Evolutionary conservation across 2,329 filamentous ascomycete species (phyloP), one percentile per base, ranked within the genome.

Genomic region (Colletotrichum cuscutae): DNA sequence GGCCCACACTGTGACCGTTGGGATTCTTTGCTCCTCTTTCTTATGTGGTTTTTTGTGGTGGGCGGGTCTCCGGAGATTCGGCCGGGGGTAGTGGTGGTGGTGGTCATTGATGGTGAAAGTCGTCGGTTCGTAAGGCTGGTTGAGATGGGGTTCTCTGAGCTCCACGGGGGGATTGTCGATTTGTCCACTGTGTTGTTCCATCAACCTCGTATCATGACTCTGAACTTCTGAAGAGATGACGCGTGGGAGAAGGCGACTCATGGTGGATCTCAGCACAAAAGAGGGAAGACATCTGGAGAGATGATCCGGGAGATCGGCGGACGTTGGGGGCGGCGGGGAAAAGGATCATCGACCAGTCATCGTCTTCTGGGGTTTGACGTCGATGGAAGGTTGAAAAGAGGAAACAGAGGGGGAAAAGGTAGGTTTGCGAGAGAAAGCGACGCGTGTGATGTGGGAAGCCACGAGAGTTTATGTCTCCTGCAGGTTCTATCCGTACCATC

Each of bases 401-500:
- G 26, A 32, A 11, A 53, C 8, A 15, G 24, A 3, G 4, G 15
- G 12, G 15, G 6, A 3, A 35, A 35, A n/a, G n/a, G n/a, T 5
- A 53, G 8, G 42, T 60, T 4, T 53, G 32, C 15, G n/a, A 30
- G 19, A 5, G 4, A 15, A 15, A 19, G 30, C 35, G 32, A 32
- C 5, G 32, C 30, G 19, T 70, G 42, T 46, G 42, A 60, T 35
- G 61, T 58, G 68, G 68, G 68, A 65, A 15, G 24, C 42, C 12
- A n/a, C 30, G 28, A 53, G 54, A 59, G 61, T 70, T 70, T 66
- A 70, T 64, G 30, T 30, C 28, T 26, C 7, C 35, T 11, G 60
- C 30, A 37, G n/a, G 28, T 19, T 6, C 42, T 46, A 46, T 42
- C 35, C 35, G 35, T 46, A 12, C 32, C 32, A 32, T 32, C 11